phyloP scores from a whole-genome alignment of 2,329 filamentous ascomycete genomes.

The Aureobasidium sp. region DNA sequence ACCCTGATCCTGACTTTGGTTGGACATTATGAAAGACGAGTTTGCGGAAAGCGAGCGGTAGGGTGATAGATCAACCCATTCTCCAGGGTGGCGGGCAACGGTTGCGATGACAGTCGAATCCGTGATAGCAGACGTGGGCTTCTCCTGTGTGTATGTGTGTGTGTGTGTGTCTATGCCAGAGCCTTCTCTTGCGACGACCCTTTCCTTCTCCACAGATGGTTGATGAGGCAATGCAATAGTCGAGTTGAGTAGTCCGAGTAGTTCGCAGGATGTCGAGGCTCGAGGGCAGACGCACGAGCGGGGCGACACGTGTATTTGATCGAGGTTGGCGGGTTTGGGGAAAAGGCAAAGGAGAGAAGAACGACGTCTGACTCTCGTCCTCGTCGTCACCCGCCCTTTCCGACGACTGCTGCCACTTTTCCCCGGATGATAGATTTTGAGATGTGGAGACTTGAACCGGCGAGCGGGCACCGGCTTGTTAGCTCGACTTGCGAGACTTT shows the following conservation, averaged over 20 bases:
- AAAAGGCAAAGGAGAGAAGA: slow-evolving; percentile 5
- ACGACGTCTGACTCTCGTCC: not conserved
- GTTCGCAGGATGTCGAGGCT: not conserved
- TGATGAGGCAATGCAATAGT: not conserved
- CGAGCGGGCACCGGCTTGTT: not conserved
- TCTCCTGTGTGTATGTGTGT: not conserved
- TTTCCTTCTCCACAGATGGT: not conserved
- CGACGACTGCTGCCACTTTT: slow-evolving; percentile 7
- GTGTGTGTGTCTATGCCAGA: not conserved
- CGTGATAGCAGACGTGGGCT: not conserved
- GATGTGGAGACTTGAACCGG: slow-evolving; percentile 8
- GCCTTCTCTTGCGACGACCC: not conserved
- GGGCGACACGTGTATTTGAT: slow-evolving; percentile 10
- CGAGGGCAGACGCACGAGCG: not conserved
- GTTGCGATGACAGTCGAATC: not conserved
- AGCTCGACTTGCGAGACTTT: slow-evolving; percentile 1
- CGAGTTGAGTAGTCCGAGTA: not conserved
- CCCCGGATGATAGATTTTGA: slow-evolving; percentile 10
- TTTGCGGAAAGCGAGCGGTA: not conserved
- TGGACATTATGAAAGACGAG: slow-evolving; percentile 6
- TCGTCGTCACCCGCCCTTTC: slow-evolving; percentile 1
- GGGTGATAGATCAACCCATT: slow-evolving; percentile 7
- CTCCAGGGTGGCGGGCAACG: not conserved
- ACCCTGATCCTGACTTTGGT: not conserved
- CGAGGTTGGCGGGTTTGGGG: not conserved